Conservation (phyloP, 2,329 filamentous ascomycete genomes). For the Rhynchosporium agropyri region DNA sequence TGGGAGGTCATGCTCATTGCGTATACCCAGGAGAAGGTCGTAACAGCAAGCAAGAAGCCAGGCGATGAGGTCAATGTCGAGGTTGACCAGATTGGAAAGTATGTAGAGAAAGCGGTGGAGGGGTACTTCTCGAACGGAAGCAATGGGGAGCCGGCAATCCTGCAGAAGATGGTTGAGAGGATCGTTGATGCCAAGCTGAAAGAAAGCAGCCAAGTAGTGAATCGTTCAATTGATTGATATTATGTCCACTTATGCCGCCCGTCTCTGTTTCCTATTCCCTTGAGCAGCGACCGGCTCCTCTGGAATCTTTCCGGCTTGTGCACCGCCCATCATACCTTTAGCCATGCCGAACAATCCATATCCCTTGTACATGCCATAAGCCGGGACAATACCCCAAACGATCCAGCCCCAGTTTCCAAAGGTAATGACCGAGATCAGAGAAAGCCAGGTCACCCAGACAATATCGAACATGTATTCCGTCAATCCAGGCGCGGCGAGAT, state of each 20-base stretch:
- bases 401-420: constrained; percentile 82
- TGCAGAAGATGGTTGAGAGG: constrained; percentile 73
- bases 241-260: constrained; percentile 32
- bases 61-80: constrained; percentile 45
- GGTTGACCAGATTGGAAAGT: constrained; percentile 64
- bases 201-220: constrained; percentile 29
- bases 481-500: constrained; percentile 82
- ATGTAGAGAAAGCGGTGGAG: constrained; percentile 85
- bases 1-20: constrained; percentile 98
- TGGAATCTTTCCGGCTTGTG: constrained; percentile 34
- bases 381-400: constrained; percentile 50
- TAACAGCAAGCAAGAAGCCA: constrained; percentile 43
- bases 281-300: constrained; percentile 36
- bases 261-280: constrained; percentile 42
- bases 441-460: constrained; percentile 90
- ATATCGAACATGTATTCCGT: constrained; percentile 99
- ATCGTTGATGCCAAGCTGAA: constrained; percentile 71
- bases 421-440: constrained; percentile 69
- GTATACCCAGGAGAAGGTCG: constrained; percentile 92
- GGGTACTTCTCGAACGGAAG: constrained; percentile 70
- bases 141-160: constrained; percentile 55
- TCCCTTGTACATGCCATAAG: constrained; percentile 41
- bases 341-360: constrained; percentile 42
- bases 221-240: constrained; percentile 4
- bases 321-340: constrained; percentile 42